These are phyloP conservation scores for Cudoniella acicularis DNA, from an alignment of 495 filamentous ascomycete genomes.

Conservation along the genomic window DNA sequence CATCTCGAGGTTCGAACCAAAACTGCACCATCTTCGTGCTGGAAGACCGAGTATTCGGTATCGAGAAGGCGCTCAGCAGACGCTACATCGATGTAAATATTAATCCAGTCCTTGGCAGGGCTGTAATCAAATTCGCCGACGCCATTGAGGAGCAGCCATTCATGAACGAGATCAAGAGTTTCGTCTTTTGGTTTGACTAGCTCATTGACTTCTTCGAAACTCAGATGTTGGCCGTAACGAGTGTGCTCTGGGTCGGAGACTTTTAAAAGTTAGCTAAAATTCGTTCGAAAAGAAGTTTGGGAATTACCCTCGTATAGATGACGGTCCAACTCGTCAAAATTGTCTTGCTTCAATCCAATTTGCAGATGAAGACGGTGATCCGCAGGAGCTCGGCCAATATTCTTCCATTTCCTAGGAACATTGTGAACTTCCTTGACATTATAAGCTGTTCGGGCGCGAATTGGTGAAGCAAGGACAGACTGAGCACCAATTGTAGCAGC, in stretches of 20 bases:
- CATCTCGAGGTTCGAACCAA: slow-evolving; percentile 40
- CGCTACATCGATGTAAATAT: slow-evolving; percentile 46
- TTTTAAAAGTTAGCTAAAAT: slow-evolving; percentile 1
- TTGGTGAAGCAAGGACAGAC: slow-evolving; percentile 24
- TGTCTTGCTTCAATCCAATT: slow-evolving; percentile 49
- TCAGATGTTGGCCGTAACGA: slow-evolving; percentile 43
- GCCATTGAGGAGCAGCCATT: slow-evolving; percentile 46
- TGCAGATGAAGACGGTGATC: slow-evolving; percentile 38
- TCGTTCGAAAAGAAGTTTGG: too few species aligned
- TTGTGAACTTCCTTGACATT: slow-evolving; percentile 48
- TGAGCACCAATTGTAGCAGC: slow-evolving; percentile 27
- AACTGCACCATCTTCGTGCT: slow-evolving; percentile 38
- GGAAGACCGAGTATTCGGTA: slow-evolving; percentile 56
- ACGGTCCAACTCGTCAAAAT: slow-evolving; percentile 45
- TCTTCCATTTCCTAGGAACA: slow-evolving; percentile 45
- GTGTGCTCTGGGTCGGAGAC: slow-evolving; percentile 37
- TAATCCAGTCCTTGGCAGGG: slow-evolving; percentile 44
- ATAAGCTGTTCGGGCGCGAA: slow-evolving; percentile 34
- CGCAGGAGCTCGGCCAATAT: slow-evolving; percentile 38
- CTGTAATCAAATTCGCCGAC: slow-evolving; percentile 41
- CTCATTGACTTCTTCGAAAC: slow-evolving; percentile 32
- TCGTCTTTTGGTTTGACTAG: slow-evolving; percentile 34
- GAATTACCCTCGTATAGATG: slow-evolving; percentile 43
- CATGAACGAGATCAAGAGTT: slow-evolving; percentile 37
- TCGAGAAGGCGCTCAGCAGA: slow-evolving; percentile 55